Percentiles rank a stretch among this genome's conserved stretches.
phyloP scores from a whole-genome alignment of 1,284 basidiomycete species.

The Trichosporon coremiiforme region DNA sequence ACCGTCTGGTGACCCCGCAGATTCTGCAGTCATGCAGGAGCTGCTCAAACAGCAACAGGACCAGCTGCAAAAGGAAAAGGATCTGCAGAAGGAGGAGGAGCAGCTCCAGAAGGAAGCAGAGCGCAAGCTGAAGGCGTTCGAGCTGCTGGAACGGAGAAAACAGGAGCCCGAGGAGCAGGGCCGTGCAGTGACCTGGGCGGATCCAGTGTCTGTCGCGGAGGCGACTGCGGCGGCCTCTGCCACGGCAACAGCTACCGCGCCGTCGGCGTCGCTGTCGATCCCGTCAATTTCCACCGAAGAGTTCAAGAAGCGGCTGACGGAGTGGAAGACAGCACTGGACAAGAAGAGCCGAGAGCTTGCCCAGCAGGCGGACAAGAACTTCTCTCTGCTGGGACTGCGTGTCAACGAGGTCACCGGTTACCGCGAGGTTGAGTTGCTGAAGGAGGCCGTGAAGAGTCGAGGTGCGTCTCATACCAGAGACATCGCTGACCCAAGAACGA shows the following conservation, averaged over 20 bases:
- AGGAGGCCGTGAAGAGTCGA: conserved; percentile 53
- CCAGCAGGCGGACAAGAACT: conserved; percentile 56
- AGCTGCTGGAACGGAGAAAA: neutral
- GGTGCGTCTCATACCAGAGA: conserved; percentile 21
- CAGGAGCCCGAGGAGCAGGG: neutral
- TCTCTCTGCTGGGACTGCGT: conserved; percentile 72
- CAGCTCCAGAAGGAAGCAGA: neutral
- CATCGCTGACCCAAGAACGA: conserved; percentile 39
- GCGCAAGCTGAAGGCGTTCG: conserved; percentile 2
- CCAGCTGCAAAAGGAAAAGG: neutral
- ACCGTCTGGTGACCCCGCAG: neutral
- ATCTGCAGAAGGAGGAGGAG: conserved; percentile 11
- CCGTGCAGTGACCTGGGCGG: neutral
- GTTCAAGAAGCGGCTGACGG: conserved; percentile 19
- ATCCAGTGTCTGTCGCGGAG: neutral
- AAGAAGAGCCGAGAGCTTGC: conserved; percentile 27
- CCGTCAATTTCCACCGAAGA: conserved; percentile 15
- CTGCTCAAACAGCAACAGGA: conserved; percentile 7
- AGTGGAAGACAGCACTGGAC: conserved; percentile 6
- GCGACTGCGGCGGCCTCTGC: neutral
- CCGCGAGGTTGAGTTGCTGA: conserved; percentile 80
- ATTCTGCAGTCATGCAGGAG: neutral
- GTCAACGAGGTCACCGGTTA: conserved; percentile 87
- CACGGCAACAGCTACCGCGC: neutral
- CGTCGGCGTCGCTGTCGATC: neutral